phyloP scores from a whole-genome alignment of 768 basidiomycete species.

The Tricholoma hemisulphureum region DNA sequence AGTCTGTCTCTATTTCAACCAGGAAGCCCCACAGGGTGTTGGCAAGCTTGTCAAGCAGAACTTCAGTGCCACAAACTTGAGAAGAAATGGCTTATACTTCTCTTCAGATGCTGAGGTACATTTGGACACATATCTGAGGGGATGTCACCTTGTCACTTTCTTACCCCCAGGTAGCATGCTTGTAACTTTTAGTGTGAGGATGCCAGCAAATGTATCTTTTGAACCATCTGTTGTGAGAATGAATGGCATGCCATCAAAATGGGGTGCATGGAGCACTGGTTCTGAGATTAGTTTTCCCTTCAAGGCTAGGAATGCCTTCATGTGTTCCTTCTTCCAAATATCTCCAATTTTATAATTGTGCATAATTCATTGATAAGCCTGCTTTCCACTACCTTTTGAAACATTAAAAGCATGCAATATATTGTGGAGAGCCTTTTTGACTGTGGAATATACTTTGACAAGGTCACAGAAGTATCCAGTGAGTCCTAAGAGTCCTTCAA shows the following conservation, averaged over 20 bases:
- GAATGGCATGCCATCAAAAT: slow-evolving; percentile 31
- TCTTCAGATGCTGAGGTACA: slow-evolving; percentile 23
- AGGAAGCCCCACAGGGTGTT: slow-evolving; percentile 25
- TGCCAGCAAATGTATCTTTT: slow-evolving; percentile 33
- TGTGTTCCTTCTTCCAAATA: not conserved
- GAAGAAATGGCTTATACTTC: slow-evolving; percentile 28
- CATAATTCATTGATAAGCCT: not conserved
- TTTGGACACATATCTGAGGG: slow-evolving; percentile 33
- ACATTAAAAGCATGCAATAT: not conserved
- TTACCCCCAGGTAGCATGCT: slow-evolving; percentile 18
- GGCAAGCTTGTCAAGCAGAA: slow-evolving; percentile 27
- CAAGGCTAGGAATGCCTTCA: slow-evolving; percentile 5
- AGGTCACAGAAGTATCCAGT: not conserved
- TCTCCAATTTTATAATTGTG: not conserved
- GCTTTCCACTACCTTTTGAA: not conserved
- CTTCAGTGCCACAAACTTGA: slow-evolving; percentile 36
- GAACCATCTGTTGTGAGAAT: slow-evolving; percentile 38
- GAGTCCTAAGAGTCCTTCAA: not conserved
- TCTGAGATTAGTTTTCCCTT: slow-evolving; percentile 24
- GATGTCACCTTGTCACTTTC: slow-evolving; percentile 16
- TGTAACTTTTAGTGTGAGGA: slow-evolving; percentile 26
- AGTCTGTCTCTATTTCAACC: slow-evolving; percentile 33
- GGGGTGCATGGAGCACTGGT: slow-evolving; percentile 24
- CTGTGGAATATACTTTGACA: not conserved
- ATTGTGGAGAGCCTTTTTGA: not conserved